Conservation (phyloP, 2,329 filamentous ascomycete genomes). For the Phyllosticta citrichinensis region DNA sequence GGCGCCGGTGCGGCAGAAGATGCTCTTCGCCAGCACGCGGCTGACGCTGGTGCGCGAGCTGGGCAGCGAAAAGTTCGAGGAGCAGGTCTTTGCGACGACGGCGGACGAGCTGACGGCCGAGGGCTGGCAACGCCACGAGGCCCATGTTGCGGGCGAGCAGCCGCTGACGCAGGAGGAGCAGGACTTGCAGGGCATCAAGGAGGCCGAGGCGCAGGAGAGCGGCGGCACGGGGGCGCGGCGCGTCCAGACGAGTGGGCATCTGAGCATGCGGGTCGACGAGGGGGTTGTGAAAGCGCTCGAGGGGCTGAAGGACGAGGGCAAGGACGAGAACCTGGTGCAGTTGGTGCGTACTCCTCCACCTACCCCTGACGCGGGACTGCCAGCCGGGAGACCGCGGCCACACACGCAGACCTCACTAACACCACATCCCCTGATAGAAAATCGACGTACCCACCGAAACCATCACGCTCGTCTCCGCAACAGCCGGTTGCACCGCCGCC, state of each 20-base stretch:
- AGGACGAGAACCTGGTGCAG: constrained; percentile 48
- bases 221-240: constrained; percentile 50
- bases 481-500: constrained; percentile 40
- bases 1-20: constrained; percentile 75
- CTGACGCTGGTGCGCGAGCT: constrained; percentile 67
- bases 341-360: constrained; percentile 43
- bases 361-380: neutral
- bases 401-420: constrained; percentile 40
- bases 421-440: constrained; percentile 48
- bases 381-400: neutral
- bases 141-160: constrained; percentile 50
- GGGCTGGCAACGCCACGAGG: constrained; percentile 65
- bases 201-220: constrained; percentile 65
- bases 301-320: constrained; percentile 42
- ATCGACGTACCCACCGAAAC: constrained; percentile 62
- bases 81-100: constrained; percentile 63
- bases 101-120: constrained; percentile 56
- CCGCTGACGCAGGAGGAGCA: constrained; percentile 73
- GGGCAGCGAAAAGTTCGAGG: constrained; percentile 67
- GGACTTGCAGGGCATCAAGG: constrained; percentile 58
- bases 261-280: constrained; percentile 47
- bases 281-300: constrained; percentile 56
- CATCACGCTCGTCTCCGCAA: constrained; percentile 53
- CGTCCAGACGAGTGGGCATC: constrained; percentile 15
- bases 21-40: constrained; percentile 71